Base-by-base conservation (phyloP, 2,329 filamentous ascomycete genomes). In the Fusarium newnesense region DNA sequence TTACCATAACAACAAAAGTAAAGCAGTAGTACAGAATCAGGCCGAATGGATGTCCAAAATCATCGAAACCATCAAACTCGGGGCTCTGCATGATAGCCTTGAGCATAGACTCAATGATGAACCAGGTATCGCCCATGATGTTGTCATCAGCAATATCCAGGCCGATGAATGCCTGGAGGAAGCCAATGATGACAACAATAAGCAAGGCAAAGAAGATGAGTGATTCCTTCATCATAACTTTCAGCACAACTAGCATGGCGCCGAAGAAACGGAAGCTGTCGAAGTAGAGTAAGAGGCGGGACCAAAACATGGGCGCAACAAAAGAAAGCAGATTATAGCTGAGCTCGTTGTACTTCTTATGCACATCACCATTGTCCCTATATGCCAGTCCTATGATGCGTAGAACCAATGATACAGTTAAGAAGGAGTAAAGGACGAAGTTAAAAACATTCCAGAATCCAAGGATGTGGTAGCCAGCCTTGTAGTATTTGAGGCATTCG, bases 371-470 rank as follows among this genome's bases (percentile, higher is more conserved):
- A 21, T 88, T 84, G 18, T 86, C 79, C 1, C 84, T 80, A 71
- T 96, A 90, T 13, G 87, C 87, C 15, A 97, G 85, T 5, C 95
- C 96, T 53, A 97, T 87, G 75, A 97, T 88, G 39, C 96, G 92
- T 42, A 95, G 85, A 46, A 93, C 84, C 72, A 99, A 92, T 6
- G 94, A 97, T 7, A 93, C 89, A 0, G 91, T 89, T 39, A 99
- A 86, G 4, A 98, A 86, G 0, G 88, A 83, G 81, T 99, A 99
- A 1, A 99, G 87, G 0, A 92, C 87, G 32, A 89, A 88, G 82
- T 99, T 99, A 86, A 99, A 97, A 30, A 93, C 93, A 78, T 97
- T 98, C 96, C 96, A 98, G 81, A 99, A 99, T 26, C 94, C 92
- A 62, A 99, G 87, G 78, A 98, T 98, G 77, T 93, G 93, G 70